Conservation (phyloP, 345 rosid genomes). For the Hirschfeldia incana region DNA sequence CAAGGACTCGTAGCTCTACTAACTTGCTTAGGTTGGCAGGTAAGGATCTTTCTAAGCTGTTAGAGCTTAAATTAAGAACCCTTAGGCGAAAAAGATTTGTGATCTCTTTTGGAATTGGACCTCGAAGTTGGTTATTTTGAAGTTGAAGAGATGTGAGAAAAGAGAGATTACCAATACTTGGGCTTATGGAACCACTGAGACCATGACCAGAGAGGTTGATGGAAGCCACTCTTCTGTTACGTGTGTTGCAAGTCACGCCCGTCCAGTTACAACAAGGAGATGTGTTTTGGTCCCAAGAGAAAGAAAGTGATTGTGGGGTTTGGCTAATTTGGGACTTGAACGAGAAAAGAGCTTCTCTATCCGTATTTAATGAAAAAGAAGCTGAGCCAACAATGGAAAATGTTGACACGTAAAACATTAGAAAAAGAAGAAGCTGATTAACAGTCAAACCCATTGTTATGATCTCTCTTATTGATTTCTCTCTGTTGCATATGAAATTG, state of each 20-base stretch:
- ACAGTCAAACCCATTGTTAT: slow-evolving; percentile 19
- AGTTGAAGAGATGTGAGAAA: slow-evolving; percentile 52
- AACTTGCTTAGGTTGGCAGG: slow-evolving; percentile 44
- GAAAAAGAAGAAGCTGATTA: slow-evolving; percentile 8
- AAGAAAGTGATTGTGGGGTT: slow-evolving; percentile 20
- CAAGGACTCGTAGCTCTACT: slow-evolving; percentile 36
- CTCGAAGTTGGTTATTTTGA: slow-evolving; percentile 45
- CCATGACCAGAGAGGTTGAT: slow-evolving; percentile 38
- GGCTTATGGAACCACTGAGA: slow-evolving; percentile 45
- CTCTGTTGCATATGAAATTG: slow-evolving; percentile 4
- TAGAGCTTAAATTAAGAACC: slow-evolving; percentile 48
- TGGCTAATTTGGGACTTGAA: slow-evolving; percentile 46
- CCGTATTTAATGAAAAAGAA: slow-evolving; percentile 37
- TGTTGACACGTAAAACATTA: slow-evolving; percentile 7
- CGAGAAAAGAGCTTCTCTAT: slow-evolving; percentile 46
- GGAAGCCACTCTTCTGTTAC: slow-evolving; percentile 42
- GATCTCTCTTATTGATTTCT: background rate
- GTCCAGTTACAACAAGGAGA: slow-evolving; percentile 56
- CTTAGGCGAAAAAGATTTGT: slow-evolving; percentile 43
- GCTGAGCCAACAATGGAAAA: slow-evolving; percentile 19
- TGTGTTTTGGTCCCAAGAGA: slow-evolving; percentile 45
- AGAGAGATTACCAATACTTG: slow-evolving; percentile 51
- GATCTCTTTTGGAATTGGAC: slow-evolving; percentile 44
- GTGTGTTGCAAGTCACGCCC: slow-evolving; percentile 46
- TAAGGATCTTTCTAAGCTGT: slow-evolving; percentile 42